Percentiles rank a stretch among this genome's conserved stretches.
phyloP scores from a whole-genome alignment of 768 basidiomycete genomes.

The Rickenella mellea region DNA sequence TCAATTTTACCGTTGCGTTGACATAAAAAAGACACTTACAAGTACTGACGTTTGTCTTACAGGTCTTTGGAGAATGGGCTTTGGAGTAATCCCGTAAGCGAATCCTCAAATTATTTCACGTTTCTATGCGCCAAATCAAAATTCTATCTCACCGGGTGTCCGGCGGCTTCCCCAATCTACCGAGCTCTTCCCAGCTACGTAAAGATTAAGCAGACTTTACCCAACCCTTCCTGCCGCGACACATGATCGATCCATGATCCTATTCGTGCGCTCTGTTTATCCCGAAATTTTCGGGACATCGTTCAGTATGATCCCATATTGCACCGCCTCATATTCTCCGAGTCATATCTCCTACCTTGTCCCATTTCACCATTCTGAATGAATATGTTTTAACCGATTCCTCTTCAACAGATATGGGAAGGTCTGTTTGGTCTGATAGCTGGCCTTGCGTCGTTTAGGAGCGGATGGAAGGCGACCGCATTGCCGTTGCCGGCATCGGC shows the following conservation, averaged over 20 bases:
- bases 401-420: conserved; percentile 25
- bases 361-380: neutral
- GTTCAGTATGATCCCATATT: too few relatives aligned
- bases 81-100: conserved; percentile 54
- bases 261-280: neutral
- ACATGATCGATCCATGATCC: neutral
- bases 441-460: conserved; percentile 51
- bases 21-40: neutral
- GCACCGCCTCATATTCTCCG: too few relatives aligned
- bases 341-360: conserved; percentile 33
- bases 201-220: neutral
- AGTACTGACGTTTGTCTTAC: conserved; percentile 2
- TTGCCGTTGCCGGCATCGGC: conserved; percentile 27
- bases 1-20: neutral
- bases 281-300: neutral
- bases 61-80: conserved; percentile 67
- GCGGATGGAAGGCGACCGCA: conserved; percentile 65
- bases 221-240: conserved; percentile 1
- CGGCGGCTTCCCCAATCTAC: neutral
- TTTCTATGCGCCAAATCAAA: neutral
- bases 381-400: neutral
- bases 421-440: conserved; percentile 35
- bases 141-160: neutral
- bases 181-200: neutral
- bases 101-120: too few relatives aligned